phyloP scores from a whole-genome alignment of 2,329 filamentous ascomycete genomes.

The Stenocarpella maydis region DNA sequence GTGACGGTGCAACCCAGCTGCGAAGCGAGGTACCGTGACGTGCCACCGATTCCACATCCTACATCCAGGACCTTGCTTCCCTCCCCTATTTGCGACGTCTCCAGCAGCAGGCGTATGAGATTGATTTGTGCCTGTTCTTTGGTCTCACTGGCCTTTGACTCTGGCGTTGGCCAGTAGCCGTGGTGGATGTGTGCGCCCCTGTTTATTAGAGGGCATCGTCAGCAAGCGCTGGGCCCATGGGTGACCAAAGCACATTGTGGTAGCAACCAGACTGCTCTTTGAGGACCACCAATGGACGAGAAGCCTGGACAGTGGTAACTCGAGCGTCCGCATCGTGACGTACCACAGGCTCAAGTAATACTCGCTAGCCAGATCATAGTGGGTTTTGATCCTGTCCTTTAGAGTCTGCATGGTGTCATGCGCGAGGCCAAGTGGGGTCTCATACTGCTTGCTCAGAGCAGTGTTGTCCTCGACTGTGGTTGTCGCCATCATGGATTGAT shows the following conservation, averaged over 20 bases:
- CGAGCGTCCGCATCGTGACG: constrained; percentile 21
- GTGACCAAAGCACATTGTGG: not conserved
- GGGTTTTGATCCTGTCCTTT: constrained; percentile 66
- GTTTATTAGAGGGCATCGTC: constrained; percentile 5
- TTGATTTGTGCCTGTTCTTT: constrained; percentile 67
- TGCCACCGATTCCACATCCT: constrained; percentile 68
- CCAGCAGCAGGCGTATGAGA: constrained; percentile 63
- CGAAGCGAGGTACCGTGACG: constrained; percentile 62
- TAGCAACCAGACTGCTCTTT: not conserved
- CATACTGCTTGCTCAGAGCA: constrained; percentile 54
- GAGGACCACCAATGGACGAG: not conserved
- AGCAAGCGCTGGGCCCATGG: not conserved
- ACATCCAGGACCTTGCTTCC: constrained; percentile 62
- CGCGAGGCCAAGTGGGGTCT: constrained; percentile 53
- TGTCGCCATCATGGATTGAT: constrained; percentile 26
- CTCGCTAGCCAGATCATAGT: constrained; percentile 68
- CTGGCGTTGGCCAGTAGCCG: constrained; percentile 62
- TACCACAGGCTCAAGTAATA: constrained; percentile 70
- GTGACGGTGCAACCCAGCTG: constrained; percentile 61
- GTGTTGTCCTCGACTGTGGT: constrained; percentile 41
- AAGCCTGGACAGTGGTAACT: not conserved
- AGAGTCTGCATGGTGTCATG: constrained; percentile 58
- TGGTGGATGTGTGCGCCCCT: constrained; percentile 73
- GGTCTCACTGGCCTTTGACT: constrained; percentile 55
- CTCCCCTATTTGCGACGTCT: constrained; percentile 51